A percentile compares a stretch with the other conserved stretches of the same genome.
Evolutionary conservation across 257 asterid genomes (phyloP).

Genomic region (Fraxinus pennsylvanica): DNA sequence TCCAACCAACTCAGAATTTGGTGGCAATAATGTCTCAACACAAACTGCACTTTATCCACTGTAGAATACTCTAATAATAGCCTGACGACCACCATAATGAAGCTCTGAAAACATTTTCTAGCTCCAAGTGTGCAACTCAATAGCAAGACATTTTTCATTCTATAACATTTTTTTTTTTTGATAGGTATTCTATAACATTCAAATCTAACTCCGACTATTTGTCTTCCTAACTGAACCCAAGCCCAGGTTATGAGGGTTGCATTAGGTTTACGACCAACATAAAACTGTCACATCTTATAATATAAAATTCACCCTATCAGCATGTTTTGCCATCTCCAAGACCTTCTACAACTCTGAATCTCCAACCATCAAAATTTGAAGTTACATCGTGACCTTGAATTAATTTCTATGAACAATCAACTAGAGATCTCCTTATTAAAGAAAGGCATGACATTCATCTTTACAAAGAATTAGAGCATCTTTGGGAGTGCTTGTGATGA

Average conservation of each 20-base stretch:
- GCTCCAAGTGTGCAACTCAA: neutral
- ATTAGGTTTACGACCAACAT: neutral
- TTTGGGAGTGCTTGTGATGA: neutral
- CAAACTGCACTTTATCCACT: neutral
- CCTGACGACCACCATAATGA: neutral
- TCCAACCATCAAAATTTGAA: neutral
- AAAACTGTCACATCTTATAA: neutral
- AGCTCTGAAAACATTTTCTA: neutral
- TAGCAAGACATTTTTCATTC: neutral
- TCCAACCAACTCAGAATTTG: no score
- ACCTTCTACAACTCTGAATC: neutral
- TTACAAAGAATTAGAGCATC: neutral
- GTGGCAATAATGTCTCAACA: no score
- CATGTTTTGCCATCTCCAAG: slow-evolving; percentile 2
- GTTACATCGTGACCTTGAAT: neutral
- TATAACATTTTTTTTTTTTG: neutral
- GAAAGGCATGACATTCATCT: neutral
- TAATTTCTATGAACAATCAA: neutral
- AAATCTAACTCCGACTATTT: neutral
- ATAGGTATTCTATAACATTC: neutral
- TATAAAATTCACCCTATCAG: neutral
- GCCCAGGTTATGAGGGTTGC: neutral
- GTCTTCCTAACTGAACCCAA: neutral
- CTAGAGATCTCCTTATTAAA: neutral
- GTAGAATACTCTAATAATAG: neutral